Base-by-base conservation (phyloP, 306 rosid genomes). In the Vicia faba region DNA sequence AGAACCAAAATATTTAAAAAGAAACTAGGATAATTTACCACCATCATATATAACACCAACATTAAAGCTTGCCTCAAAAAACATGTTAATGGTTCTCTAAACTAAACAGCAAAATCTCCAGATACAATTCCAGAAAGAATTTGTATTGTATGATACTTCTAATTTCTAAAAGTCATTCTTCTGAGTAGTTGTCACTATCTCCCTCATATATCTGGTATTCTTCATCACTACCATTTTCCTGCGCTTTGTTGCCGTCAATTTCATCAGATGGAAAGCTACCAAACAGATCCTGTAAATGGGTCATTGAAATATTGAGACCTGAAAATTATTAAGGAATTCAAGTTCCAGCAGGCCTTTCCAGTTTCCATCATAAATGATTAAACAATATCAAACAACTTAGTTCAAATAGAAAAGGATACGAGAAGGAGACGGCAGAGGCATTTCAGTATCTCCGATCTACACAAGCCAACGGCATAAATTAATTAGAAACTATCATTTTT, bases 281-380 rank as follows among this genome's bases (percentile, higher is more conserved):
- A 75, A 92, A 89, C 35, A 92, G 83, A 80, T 89, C 92, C 77
- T 87, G 96, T 55, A 92, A 74, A 78, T 83, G 95, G 64, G 81
- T 70, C 80, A 91, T 83, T 29, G 98, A 89, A 44, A 89, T 70
- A 75, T 85, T 83, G 46, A 76, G 48, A 84, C 84, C 96, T 89
- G 69, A 41, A 66, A 56, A 58, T 49, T 28, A 45, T 79, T 31
- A 84, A 75, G 96, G 88, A 85, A 87, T 33, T 25, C 76, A 73
- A 50, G 57, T 49, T 28, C 35, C 45, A 10, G 29, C 25, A 20
- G 13, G 59, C 49, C 51, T 70, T 65, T 45, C 38, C 59, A 61
- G 51, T 70, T 65, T 45, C 38, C 65, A 61, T 44, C 50, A 46
- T 35, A 7, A 23, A 31, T 10, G 26, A 68, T 54, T 36, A 61